Conservation (phyloP, 2,329 filamentous ascomycete genomes). For the Cercospora canescens region DNA sequence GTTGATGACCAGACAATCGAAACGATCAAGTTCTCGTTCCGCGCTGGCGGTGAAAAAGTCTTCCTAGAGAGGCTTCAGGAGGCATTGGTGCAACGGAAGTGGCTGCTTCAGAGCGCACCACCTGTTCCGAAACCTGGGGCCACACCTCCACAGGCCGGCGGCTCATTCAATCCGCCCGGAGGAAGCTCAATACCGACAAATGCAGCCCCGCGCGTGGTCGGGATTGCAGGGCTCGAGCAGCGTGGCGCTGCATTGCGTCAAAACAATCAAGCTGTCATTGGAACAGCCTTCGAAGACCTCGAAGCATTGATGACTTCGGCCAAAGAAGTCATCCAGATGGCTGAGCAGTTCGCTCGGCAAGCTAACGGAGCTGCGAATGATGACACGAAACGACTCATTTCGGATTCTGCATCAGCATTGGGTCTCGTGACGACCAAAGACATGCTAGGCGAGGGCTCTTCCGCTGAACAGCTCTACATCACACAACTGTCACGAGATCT, state of each 20-base stretch:
- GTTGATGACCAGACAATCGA: constrained; percentile 64
- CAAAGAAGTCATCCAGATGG: constrained; percentile 91
- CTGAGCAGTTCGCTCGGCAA: constrained; percentile 80
- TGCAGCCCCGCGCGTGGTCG: constrained; percentile 63
- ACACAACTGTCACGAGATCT: constrained; percentile 83
- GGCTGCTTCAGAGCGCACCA: constrained; percentile 87
- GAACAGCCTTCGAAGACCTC: constrained; percentile 91
- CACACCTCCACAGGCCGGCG: constrained; percentile 30
- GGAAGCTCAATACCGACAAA: constrained; percentile 26
- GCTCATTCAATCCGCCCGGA: constrained; percentile 49
- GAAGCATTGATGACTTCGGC: constrained; percentile 97
- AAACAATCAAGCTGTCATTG: constrained; percentile 92
- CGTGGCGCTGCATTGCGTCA: constrained; percentile 80
- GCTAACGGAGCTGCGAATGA: constrained; percentile 51
- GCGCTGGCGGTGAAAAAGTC: constrained; percentile 82
- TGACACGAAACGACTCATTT: constrained; percentile 73
- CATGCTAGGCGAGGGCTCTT: constrained; percentile 75
- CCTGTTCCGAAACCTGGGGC: constrained; percentile 69
- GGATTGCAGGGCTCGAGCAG: constrained; percentile 89
- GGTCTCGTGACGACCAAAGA: constrained; percentile 94
- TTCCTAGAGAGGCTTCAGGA: constrained; percentile 88
- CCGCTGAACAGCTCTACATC: constrained; percentile 80
- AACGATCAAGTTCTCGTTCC: constrained; percentile 88
- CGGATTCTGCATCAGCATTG: constrained; percentile 79
- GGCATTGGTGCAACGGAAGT: constrained; percentile 89